phyloP scores from a whole-genome alignment of 2,329 filamentous ascomycete genomes.

The Fusarium guadeloupense region DNA sequence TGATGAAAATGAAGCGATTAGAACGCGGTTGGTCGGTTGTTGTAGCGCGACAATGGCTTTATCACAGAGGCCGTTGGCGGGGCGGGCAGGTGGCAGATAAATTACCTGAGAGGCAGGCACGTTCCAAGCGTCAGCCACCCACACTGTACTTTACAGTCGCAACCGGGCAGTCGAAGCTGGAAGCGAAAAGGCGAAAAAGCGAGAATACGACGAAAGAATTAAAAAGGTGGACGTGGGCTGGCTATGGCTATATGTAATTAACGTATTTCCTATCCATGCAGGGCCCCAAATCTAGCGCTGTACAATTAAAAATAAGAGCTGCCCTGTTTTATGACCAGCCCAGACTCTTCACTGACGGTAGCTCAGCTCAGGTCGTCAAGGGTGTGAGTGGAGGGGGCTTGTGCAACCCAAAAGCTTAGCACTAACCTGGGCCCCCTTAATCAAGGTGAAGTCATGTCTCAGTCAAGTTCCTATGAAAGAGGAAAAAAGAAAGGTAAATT shows the following conservation, averaged over 20 bases:
- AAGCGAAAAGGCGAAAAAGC: conserved; percentile 17
- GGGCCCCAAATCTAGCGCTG: not conserved
- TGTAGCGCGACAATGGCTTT: not conserved
- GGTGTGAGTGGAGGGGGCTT: conserved; percentile 27
- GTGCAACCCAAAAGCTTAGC: conserved; percentile 23
- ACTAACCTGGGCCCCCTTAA: conserved; percentile 31
- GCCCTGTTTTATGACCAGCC: too few relatives aligned
- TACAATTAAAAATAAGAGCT: conserved; percentile 16
- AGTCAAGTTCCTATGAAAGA: conserved; percentile 23
- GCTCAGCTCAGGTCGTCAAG: conserved; percentile 28
- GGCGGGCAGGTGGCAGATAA: conserved; percentile 31
- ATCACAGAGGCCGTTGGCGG: conserved; percentile 15
- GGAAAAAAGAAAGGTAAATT: not conserved
- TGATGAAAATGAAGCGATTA: conserved; percentile 8
- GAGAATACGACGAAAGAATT: not conserved
- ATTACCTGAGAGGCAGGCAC: conserved; percentile 31
- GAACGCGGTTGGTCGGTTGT: conserved; percentile 4
- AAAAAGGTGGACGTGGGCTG: not conserved
- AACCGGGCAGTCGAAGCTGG: not conserved
- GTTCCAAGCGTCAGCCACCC: conserved; percentile 14
- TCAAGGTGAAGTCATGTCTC: conserved; percentile 46
- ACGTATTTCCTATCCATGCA: not conserved
- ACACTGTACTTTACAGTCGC: conserved; percentile 1
- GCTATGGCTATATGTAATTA: conserved; percentile 38
- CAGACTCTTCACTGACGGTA: conserved; percentile 16